These are phyloP conservation scores for Mycena crocata DNA, from an alignment of 768 basidiomycete species.

Conservation along the genomic window DNA sequence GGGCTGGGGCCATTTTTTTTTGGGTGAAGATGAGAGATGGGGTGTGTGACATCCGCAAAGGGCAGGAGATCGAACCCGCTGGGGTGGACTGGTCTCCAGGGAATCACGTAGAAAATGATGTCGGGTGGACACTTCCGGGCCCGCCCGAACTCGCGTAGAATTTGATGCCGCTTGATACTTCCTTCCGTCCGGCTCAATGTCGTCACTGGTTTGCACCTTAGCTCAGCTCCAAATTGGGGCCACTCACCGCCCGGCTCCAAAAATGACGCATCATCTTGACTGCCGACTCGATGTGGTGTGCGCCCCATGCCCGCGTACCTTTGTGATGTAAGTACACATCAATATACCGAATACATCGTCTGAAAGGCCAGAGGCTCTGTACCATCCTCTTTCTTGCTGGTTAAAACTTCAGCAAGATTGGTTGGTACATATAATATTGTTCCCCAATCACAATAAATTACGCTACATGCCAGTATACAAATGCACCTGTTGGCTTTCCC, in stretches of 20 bases:
- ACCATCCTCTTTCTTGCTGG: too few species aligned
- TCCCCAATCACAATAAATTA: too few species aligned
- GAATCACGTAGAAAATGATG: background rate
- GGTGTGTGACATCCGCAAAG: too few species aligned
- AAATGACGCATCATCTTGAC: background rate
- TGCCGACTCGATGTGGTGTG: background rate
- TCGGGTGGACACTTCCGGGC: background rate
- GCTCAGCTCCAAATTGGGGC: background rate
- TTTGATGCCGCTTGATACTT: background rate
- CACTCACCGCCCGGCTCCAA: background rate
- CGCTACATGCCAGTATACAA: too few species aligned
- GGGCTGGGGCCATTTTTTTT: background rate
- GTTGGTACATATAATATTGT: too few species aligned
- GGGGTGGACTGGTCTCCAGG: background rate
- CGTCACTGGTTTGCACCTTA: background rate
- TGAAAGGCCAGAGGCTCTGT: too few species aligned
- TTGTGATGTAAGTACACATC: background rate
- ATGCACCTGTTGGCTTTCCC: too few species aligned
- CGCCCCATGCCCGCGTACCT: background rate
- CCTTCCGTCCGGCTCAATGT: background rate
- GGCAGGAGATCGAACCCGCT: background rate
- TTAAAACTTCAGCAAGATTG: too few species aligned
- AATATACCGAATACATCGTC: too few species aligned
- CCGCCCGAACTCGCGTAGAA: background rate
- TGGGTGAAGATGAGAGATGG: too few species aligned